phyloP scores from a whole-genome alignment of 805 yeast species.

The Cyberlindnera euphorbiiphila region DNA sequence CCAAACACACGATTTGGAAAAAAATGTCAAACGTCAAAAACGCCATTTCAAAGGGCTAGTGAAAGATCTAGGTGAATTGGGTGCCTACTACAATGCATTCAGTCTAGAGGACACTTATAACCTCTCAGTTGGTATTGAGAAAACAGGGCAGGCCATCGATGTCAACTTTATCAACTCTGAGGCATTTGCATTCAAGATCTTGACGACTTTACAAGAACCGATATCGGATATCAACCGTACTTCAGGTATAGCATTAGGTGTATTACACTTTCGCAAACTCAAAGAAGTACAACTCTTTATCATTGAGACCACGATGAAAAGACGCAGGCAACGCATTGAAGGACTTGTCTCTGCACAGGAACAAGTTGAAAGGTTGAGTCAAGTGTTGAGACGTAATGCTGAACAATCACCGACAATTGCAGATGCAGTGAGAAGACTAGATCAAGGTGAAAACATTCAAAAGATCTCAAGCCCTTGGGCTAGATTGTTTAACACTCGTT shows the following conservation, averaged over 20 bases:
- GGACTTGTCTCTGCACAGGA: constrained; percentile 32
- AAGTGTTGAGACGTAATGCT: constrained; percentile 34
- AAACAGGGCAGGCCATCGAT: constrained; percentile 84
- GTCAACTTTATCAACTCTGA: constrained; percentile 54
- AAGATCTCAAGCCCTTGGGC: constrained; percentile 24
- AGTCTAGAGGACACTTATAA: constrained; percentile 42
- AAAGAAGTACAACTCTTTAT: constrained; percentile 49
- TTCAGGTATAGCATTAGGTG: constrained; percentile 34
- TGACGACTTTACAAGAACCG: constrained; percentile 37
- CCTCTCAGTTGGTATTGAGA: constrained; percentile 63
- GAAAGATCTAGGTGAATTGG: constrained; percentile 69
- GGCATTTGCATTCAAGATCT: constrained; percentile 34
- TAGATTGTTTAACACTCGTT: constrained; percentile 22
- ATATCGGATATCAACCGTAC: constrained; percentile 33
- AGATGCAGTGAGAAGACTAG: constrained; percentile 29
- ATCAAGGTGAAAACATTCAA: constrained; percentile 25
- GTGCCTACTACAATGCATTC: constrained; percentile 62
- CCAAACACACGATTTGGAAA: constrained; percentile 22
- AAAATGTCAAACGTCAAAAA: constrained; percentile 26
- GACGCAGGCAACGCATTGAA: constrained; percentile 31
- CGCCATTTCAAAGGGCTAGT: constrained; percentile 50
- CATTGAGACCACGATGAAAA: constrained; percentile 37
- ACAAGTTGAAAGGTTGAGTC: constrained; percentile 28
- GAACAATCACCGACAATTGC: constrained; percentile 34
- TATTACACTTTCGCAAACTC: constrained; percentile 56